Base-by-base conservation (phyloP, 441 rosid genomes). In the Eutrema salsugineum region DNA sequence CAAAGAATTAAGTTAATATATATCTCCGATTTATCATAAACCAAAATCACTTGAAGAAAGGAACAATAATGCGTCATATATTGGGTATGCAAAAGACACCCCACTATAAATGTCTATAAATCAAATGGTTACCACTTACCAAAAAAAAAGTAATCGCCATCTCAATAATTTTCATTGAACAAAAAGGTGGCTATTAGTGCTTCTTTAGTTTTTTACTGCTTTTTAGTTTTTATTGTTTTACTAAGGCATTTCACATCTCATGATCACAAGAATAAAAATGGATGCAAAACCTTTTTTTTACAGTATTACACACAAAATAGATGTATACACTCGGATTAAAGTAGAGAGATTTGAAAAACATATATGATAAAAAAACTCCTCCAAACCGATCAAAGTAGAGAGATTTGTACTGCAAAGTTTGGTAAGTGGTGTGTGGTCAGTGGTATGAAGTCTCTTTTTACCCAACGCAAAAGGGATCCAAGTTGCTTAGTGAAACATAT, bases 381-480 rank as follows among this genome's bases (percentile, higher is more conserved):
- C 2, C 46, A 46, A 55, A 2, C 3, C 11, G 58, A 72, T 46
- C 28, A 57, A 66, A 65, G 44, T 39, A 38, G 44, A 57, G 46
- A 66, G 53, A 19, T 54, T 44, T 56, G 43, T 57, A 51, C 58
- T 28, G 42, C 57, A 75, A 54, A 59, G 58, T 75, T 68, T 35
- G 59, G 58, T 53, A 61, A 68, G 56, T 66, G 77, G 66, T 56
- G 66, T 5, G 46, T 48, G 56, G 55, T 67, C 32, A 68, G 69
- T 75, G 65, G 73, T 66, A 56, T 60, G 68, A 59, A 68, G 64
- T 61, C 64, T 68, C 79, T 69, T 69, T 76, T 69, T 55, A 76
- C 79, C 66, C 71, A 69, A 56, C 55, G 56, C 79, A 69, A 76
- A 69, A 69, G 61, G 57, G 61, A 48, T 69, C 24, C 79, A 76